Evolutionary conservation across 176 grass and related monocot species (phyloP).

Genomic region (Bonia amplexicaulis): DNA sequence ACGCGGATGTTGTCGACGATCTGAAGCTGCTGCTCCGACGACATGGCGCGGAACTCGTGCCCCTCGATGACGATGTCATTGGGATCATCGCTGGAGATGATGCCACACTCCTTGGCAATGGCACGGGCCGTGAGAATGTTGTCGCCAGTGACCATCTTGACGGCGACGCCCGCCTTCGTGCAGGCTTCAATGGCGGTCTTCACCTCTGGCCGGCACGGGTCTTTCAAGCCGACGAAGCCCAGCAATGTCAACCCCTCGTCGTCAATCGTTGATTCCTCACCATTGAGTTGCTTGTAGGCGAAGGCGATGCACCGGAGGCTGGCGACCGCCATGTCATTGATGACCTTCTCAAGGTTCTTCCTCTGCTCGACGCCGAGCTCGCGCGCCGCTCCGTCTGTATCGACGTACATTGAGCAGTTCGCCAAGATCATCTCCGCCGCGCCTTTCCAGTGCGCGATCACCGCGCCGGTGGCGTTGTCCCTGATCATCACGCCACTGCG

Average conservation of each 20-base stretch:
- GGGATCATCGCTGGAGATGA: conserved; percentile 18
- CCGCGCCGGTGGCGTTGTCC: conserved; percentile 18
- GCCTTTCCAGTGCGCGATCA: conserved; percentile 77
- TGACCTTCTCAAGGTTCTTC: conserved; percentile 39
- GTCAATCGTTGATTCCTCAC: conserved; percentile 29
- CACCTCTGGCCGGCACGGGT: conserved; percentile 77
- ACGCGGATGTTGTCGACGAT: conserved; percentile 55
- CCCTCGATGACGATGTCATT: conserved; percentile 58
- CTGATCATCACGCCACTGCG: conserved; percentile 58
- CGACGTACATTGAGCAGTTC: conserved; percentile 39
- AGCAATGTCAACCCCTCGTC: conserved; percentile 53
- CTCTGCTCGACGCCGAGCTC: conserved; percentile 30
- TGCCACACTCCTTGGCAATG: conserved; percentile 79
- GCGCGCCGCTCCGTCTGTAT: conserved; percentile 6
- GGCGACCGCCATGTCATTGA: conserved; percentile 48
- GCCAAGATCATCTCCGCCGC: conserved; percentile 78
- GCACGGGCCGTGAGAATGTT: conserved; percentile 75
- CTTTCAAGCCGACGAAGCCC: conserved; percentile 75
- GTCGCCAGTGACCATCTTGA: conserved; percentile 97
- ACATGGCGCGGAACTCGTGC: conserved; percentile 63
- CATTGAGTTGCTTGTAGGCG: conserved; percentile 49
- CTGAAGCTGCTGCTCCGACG: conserved; percentile 39
- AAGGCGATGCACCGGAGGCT: conserved; percentile 84
- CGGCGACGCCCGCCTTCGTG: conserved; percentile 45
- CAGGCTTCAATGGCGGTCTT: conserved; percentile 49